Conservation (phyloP, 805 yeast species). For the Kurtzmaniella cleridarum region DNA sequence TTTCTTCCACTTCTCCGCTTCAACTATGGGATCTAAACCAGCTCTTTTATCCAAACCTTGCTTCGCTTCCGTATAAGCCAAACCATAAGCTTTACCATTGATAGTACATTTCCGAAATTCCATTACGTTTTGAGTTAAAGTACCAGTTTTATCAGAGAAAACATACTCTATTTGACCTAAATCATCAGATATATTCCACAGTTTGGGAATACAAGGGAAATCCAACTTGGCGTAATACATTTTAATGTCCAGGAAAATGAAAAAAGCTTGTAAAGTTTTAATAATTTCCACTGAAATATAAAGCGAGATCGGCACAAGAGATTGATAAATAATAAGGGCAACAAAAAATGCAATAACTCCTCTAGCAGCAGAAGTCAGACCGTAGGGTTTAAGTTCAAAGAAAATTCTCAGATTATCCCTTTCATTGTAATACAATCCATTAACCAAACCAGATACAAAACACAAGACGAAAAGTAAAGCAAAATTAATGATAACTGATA, state of each 20-base stretch:
- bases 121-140: conserved; percentile 79
- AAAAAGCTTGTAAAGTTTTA: conserved; percentile 70
- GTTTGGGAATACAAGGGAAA: conserved; percentile 73
- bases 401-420: conserved; percentile 40
- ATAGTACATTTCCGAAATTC: conserved; percentile 74
- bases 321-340: conserved; percentile 66
- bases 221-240: conserved; percentile 68
- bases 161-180: conserved; percentile 79
- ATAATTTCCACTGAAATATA: conserved; percentile 76
- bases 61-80: conserved; percentile 74
- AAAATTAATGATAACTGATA: conserved; percentile 62
- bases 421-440: conserved; percentile 56
- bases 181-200: conserved; percentile 82
- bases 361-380: conserved; percentile 53
- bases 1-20: conserved; percentile 35
- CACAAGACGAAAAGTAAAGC: conserved; percentile 56
- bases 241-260: conserved; percentile 62
- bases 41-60: conserved; percentile 64
- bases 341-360: conserved; percentile 70
- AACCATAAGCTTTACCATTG: conserved; percentile 62
- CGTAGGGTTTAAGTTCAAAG: conserved; percentile 61
- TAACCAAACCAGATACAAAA: conserved; percentile 62
- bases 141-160: conserved; percentile 81
- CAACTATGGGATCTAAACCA: conserved; percentile 56
- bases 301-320: conserved; percentile 74